Base-by-base conservation (phyloP, 1,284 basidiomycete genomes). In the Entoloma clypeatum region DNA sequence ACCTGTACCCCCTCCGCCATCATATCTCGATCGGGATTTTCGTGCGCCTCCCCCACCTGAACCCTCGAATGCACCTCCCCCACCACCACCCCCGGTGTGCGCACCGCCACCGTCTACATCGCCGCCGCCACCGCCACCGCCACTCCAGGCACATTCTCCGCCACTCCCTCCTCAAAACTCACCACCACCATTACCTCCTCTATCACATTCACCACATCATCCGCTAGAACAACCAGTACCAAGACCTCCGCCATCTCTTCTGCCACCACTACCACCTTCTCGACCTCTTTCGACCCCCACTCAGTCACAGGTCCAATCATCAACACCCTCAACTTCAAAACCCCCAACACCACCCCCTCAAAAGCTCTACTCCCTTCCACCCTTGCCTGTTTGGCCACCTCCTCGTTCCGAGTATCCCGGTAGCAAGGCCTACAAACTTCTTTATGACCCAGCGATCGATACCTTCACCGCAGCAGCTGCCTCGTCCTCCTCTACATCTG, bases 401-500 rank as follows among this genome's bases (percentile, higher is more conserved):
- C 53, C 59, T 5, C 50, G 45, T 4, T 50, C 50, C 3, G 56
- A 48, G 13, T 79, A 71, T 49, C 67, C 79, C 0, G 46, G 60
- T 4, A 67, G 64, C 23, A 71, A 64, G 41, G 60, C 75, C 29
- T 82, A 71, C 63, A 78, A 75, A 51, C 69, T 86, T 10, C 56
- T 82, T 7, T 87, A 74, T 56, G 85, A 89, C 55, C 74, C 79
- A 26, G 51, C 63, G 2, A 55, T 72, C 11, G 67, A 69, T 40
- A 43, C 53, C 19, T 26, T 29, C 9, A 21, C 43, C 1, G 23
- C 48, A 3, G 2, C 18, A 1, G 22, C 37, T 10, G 21, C 48
- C 16, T 38, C 49, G 5, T 36, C 44, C 11, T 35, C 46, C 16
- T 38, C 39, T 13, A 24, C 26, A 9, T 39, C 29, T 13, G 10